Percentiles rank a stretch among this genome's conserved stretches.
phyloP scores from a whole-genome alignment of 371 early-diverging fungal genomes.

The Mortierella sp. region DNA sequence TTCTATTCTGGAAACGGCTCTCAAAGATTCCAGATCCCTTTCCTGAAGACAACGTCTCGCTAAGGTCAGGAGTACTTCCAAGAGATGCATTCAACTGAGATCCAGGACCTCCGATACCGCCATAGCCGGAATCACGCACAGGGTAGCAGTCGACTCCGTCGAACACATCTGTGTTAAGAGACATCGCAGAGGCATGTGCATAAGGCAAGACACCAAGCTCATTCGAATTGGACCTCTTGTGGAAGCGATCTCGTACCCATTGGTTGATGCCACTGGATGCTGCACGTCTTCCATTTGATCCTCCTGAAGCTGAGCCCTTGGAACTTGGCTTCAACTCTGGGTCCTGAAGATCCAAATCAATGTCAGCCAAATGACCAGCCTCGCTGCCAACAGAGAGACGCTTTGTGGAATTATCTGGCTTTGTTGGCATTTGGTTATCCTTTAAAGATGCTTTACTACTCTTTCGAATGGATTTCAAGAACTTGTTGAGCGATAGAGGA shows the following conservation, averaged over 20 bases:
- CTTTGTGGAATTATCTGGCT: slow-evolving; percentile 9
- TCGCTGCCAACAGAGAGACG: slow-evolving; percentile 36
- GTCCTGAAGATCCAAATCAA: slow-evolving; percentile 20
- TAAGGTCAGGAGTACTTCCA: slow-evolving; percentile 25
- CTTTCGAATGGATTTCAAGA: slow-evolving; percentile 49
- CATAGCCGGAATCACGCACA: slow-evolving; percentile 49
- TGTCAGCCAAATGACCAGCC: slow-evolving; percentile 21
- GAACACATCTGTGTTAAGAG: slow-evolving; percentile 7
- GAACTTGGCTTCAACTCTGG: slow-evolving; percentile 14
- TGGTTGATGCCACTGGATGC: slow-evolving; percentile 29
- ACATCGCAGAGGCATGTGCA: slow-evolving; percentile 20
- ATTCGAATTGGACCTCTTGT: slow-evolving; percentile 40
- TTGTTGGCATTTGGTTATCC: slow-evolving; percentile 2
- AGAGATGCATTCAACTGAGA: slow-evolving; percentile 9
- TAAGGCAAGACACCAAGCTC: slow-evolving; percentile 19
- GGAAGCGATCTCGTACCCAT: slow-evolving; percentile 51
- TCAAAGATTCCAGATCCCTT: slow-evolving; percentile 19
- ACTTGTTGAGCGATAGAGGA: slow-evolving; percentile 42
- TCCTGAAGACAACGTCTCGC: background rate
- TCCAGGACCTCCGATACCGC: slow-evolving; percentile 12
- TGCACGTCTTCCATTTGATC: slow-evolving; percentile 4
- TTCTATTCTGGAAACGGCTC: slow-evolving; percentile 39
- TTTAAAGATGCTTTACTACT: slow-evolving; percentile 22
- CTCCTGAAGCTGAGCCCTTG: slow-evolving; percentile 10
- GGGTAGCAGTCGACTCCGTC: slow-evolving; percentile 7